Conservation (phyloP, 2,329 filamentous ascomycete species). For the Clarireedia paspali region DNA sequence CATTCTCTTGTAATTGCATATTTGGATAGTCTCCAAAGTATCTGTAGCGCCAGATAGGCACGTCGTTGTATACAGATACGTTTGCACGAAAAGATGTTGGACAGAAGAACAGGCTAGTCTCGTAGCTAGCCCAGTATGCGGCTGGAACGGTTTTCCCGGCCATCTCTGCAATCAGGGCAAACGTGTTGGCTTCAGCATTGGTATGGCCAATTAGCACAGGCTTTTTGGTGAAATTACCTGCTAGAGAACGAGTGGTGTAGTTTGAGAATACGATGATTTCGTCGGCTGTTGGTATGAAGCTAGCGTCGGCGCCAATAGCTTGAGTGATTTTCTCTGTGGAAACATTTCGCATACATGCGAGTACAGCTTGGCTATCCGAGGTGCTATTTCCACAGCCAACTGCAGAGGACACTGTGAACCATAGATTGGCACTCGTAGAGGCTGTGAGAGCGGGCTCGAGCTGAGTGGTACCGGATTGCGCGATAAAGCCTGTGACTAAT, state of each 20-base stretch:
- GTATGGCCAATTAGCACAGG: constrained; percentile 29
- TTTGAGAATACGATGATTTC: constrained; percentile 25
- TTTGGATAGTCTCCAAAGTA: constrained; percentile 33
- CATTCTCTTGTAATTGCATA: constrained; percentile 17
- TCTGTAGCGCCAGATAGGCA: constrained; percentile 34
- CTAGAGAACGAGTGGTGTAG: constrained; percentile 18
- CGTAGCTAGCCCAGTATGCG: constrained; percentile 25
- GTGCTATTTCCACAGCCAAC: constrained; percentile 26
- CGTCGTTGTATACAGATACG: constrained; percentile 18
- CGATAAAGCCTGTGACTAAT: constrained; percentile 27
- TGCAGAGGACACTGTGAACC: constrained; percentile 21
- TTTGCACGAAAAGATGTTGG: constrained; percentile 26
- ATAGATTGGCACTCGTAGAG: constrained; percentile 14
- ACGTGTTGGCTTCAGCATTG: constrained; percentile 29
- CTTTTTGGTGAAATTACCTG: constrained; percentile 12
- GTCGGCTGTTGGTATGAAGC: constrained; percentile 25
- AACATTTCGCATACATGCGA: constrained; percentile 25
- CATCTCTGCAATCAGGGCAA: constrained; percentile 20
- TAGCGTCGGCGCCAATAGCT: constrained; percentile 11
- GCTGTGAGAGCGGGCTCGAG: constrained; percentile 19
- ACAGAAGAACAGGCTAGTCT: constrained; percentile 30
- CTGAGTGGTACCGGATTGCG: constrained; percentile 28
- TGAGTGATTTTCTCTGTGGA: constrained; percentile 16
- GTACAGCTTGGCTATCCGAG: constrained; percentile 14
- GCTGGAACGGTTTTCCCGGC: constrained; percentile 18